Conservation (phyloP, 2,329 filamentous ascomycete species). For the Neopestalotiopsis rosae region DNA sequence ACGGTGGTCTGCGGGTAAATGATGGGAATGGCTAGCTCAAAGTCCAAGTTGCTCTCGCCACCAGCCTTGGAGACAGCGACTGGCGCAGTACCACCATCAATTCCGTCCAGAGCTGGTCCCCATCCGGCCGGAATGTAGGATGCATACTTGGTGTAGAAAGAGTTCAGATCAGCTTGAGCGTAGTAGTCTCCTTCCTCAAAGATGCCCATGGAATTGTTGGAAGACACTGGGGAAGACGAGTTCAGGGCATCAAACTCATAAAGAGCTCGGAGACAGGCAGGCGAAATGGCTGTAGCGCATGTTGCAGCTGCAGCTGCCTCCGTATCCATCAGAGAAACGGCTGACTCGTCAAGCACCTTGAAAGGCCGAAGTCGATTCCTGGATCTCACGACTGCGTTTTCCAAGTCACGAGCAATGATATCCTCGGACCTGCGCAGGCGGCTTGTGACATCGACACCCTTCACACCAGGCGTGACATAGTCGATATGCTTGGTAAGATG, state of each 20-base stretch:
- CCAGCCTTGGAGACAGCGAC: conserved; percentile 63
- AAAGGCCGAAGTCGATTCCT: neutral
- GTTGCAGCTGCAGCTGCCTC: neutral
- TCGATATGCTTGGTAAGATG: conserved; percentile 30
- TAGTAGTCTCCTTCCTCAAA: conserved; percentile 45
- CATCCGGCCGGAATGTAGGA: neutral
- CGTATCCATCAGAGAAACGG: neutral
- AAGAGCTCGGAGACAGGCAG: conserved; percentile 7
- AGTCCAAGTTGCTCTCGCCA: conserved; percentile 55
- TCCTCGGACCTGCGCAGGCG: neutral
- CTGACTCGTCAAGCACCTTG: neutral
- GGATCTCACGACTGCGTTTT: neutral
- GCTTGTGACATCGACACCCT: conserved; percentile 11
- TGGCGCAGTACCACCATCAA: conserved; percentile 12
- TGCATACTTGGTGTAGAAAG: conserved; percentile 29
- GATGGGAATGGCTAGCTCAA: conserved; percentile 46
- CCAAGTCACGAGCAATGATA: neutral
- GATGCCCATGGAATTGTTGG: conserved; percentile 30
- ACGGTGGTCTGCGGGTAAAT: conserved; percentile 42
- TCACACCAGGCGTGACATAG: conserved; percentile 30
- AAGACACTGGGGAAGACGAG: conserved; percentile 22
- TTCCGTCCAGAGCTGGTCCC: conserved; percentile 2
- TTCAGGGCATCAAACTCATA: conserved; percentile 22
- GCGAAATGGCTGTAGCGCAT: conserved; percentile 2
- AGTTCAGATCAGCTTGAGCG: conserved; percentile 38